A percentile compares a stretch with the other conserved stretches of the same genome.
Evolutionary conservation across 2,329 filamentous ascomycete species (phyloP).

Genomic region (Pseudocercospora fijiensis): DNA sequence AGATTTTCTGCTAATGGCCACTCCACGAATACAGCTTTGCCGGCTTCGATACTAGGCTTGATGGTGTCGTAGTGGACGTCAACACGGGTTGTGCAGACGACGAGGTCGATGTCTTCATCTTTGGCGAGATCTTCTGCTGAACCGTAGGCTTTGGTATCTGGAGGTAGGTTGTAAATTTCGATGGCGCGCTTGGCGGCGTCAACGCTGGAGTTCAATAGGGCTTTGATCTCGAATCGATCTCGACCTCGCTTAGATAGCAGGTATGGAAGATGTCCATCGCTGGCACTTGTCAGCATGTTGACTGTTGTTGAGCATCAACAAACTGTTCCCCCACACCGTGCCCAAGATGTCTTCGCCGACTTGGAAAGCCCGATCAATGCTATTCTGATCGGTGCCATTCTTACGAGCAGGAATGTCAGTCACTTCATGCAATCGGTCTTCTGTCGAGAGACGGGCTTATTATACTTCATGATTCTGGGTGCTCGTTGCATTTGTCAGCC

Average conservation of each 20-base stretch:
- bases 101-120: constrained; percentile 50
- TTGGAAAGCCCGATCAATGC: constrained; percentile 61
- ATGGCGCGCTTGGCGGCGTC: constrained; percentile 47
- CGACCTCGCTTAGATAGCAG: constrained; percentile 49
- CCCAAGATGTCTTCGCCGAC: constrained; percentile 56
- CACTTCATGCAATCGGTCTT: no score
- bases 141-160: constrained; percentile 46
- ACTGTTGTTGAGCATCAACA: neutral
- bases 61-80: constrained; percentile 46
- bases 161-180: constrained; percentile 40
- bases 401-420: neutral
- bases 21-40: constrained; percentile 48
- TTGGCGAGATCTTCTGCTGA: constrained; percentile 46
- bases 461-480: neutral
- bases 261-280: constrained; percentile 59
- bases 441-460: no score
- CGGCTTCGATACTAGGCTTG: constrained; percentile 41
- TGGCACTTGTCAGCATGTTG: constrained; percentile 16
- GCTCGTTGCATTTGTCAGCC: neutral
- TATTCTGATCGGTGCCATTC: constrained; percentile 54
- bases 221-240: constrained; percentile 49
- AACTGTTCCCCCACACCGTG: constrained; percentile 31
- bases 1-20: constrained; percentile 48
- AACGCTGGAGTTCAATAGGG: constrained; percentile 51
- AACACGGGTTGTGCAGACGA: constrained; percentile 49